phyloP scores from a whole-genome alignment of 306 rosid species.

The Lablab purpureus region DNA sequence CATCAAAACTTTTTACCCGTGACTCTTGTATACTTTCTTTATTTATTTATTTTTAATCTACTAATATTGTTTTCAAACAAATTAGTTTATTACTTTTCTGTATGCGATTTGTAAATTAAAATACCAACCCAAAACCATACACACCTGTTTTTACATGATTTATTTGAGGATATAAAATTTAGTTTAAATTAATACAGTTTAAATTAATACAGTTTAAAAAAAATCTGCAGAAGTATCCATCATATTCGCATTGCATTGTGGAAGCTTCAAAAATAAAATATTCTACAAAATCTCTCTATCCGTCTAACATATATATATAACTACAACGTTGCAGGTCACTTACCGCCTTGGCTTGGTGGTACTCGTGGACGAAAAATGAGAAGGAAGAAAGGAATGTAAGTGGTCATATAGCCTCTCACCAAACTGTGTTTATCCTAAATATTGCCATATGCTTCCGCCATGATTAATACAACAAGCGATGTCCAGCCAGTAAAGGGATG shows the following conservation, averaged over 20 bases:
- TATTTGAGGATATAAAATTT: neutral
- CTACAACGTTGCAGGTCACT: neutral
- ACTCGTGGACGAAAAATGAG: neutral
- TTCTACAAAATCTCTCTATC: slow-evolving; percentile 2
- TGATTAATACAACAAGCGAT: slow-evolving; percentile 77
- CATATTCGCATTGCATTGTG: neutral
- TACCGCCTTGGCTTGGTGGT: neutral
- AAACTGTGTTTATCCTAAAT: slow-evolving; percentile 44
- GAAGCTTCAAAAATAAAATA: neutral
- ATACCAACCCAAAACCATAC: neutral
- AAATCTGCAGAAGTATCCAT: neutral
- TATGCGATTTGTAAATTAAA: neutral
- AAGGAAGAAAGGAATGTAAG: neutral
- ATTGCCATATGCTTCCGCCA: slow-evolving; percentile 77
- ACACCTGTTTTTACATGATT: neutral
- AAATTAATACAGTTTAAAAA: neutral
- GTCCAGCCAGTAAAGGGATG: slow-evolving; percentile 96
- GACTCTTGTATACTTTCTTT: too few species aligned
- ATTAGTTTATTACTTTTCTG: neutral
- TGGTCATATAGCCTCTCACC: slow-evolving; percentile 32
- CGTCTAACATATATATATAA: neutral
- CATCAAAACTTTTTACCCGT: neutral
- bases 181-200: neutral
- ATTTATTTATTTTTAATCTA: too few species aligned
- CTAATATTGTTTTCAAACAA: neutral